Evolutionary conservation across 2,329 filamentous ascomycete genomes (phyloP).

Genomic region (Fusarium setosum): DNA sequence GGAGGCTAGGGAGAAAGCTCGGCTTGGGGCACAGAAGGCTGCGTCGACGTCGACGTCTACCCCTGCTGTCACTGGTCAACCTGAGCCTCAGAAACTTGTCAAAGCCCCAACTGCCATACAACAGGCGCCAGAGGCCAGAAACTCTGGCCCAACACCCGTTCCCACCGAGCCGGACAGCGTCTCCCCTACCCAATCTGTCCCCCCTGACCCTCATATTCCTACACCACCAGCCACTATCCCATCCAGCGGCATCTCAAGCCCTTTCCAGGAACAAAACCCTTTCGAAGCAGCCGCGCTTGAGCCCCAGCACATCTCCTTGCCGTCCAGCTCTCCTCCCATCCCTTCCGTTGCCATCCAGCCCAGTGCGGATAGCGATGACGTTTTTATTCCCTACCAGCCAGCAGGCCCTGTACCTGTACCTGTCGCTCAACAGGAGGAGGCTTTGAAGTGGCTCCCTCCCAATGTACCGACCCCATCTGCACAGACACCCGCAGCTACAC

Average conservation of each 20-base stretch:
- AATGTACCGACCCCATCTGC: conserved; percentile 54
- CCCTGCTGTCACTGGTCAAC: conserved; percentile 6
- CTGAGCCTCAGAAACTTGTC: not conserved
- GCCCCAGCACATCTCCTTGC: conserved; percentile 34
- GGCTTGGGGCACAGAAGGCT: conserved; percentile 37
- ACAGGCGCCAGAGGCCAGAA: conserved; percentile 1
- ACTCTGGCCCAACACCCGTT: not conserved
- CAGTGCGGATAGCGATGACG: conserved; percentile 44
- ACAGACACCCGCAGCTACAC: conserved; percentile 47
- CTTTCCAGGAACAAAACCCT: conserved; percentile 36
- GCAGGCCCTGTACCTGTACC: conserved; percentile 59
- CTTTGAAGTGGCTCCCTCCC: conserved; percentile 64
- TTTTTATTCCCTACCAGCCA: conserved; percentile 67
- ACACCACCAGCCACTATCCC: conserved; percentile 39
- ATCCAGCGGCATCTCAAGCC: conserved; percentile 41
- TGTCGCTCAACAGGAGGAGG: conserved; percentile 51
- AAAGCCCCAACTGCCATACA: not conserved
- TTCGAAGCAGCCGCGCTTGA: conserved; percentile 37
- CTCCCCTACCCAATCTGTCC: conserved; percentile 26
- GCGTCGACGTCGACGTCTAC: conserved; percentile 6
- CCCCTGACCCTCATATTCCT: conserved; percentile 15
- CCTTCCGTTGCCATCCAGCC: conserved; percentile 43
- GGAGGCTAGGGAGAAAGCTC: conserved; percentile 60
- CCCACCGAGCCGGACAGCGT: conserved; percentile 1
- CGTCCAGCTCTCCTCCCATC: conserved; percentile 46